Evolutionary conservation across 2,329 filamentous ascomycete genomes (phyloP).

Genomic region (Sarocladium brachiariae): DNA sequence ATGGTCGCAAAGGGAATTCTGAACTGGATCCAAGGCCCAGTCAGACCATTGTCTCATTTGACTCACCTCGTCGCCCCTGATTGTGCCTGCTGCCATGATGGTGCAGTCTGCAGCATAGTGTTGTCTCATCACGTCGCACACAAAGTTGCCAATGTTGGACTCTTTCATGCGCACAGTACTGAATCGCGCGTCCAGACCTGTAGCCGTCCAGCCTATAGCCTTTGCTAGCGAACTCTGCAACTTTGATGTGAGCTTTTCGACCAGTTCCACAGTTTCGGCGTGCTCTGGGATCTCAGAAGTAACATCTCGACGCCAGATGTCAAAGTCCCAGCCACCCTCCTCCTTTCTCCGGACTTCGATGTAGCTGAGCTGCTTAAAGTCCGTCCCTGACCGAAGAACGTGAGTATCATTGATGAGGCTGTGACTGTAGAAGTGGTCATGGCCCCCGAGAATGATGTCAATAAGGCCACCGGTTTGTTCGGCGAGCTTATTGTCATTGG

Average conservation of each 20-base stretch:
- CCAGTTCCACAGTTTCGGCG: conserved; percentile 50
- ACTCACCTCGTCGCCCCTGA: conserved; percentile 53
- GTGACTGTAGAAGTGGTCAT: conserved; percentile 86
- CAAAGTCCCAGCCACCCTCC: conserved; percentile 62
- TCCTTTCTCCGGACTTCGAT: conserved; percentile 59
- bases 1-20: too few species aligned
- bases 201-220: conserved; percentile 74
- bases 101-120: conserved; percentile 77
- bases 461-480: conserved; percentile 65
- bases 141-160: conserved; percentile 84
- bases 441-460: conserved; percentile 81
- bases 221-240: conserved; percentile 74
- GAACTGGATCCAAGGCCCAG: too few species aligned
- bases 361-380: conserved; percentile 90
- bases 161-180: conserved; percentile 70
- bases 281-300: conserved; percentile 62
- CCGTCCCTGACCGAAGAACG: conserved; percentile 78
- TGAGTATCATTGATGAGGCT: conserved; percentile 71
- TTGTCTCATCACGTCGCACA: conserved; percentile 83
- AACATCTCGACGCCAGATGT: conserved; percentile 69
- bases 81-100: conserved; percentile 79
- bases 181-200: conserved; percentile 79
- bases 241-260: conserved; percentile 62
- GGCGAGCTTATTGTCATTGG: conserved; percentile 83
- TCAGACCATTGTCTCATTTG: too few species aligned